phyloP scores from a whole-genome alignment of 2,329 filamentous ascomycete genomes.

The Sclerotinia trifoliorum region DNA sequence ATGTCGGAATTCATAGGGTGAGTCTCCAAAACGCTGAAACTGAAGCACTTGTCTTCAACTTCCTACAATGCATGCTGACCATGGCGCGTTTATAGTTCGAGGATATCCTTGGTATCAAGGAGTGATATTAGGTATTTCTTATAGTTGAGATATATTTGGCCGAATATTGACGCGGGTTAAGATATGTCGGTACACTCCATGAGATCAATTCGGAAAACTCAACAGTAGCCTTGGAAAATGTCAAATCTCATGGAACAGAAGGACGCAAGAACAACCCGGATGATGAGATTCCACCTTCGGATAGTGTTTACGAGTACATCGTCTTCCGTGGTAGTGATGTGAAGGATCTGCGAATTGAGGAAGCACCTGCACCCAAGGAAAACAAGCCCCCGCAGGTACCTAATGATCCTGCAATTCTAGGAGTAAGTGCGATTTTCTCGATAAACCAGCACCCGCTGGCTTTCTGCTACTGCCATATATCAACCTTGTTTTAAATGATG shows the following conservation, averaged over 20 bases:
- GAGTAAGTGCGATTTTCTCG: conserved; percentile 65
- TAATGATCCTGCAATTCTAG: conserved; percentile 93
- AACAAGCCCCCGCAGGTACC: conserved; percentile 76
- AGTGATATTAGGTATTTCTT: conserved; percentile 85
- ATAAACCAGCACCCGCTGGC: conserved; percentile 22
- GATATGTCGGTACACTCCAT: conserved; percentile 93
- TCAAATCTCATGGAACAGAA: conserved; percentile 91
- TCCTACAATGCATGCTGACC: conserved; percentile 31
- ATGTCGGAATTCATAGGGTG: conserved; percentile 62
- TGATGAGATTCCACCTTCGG: conserved; percentile 79
- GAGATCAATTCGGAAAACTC: conserved; percentile 98
- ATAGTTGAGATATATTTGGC: conserved; percentile 11
- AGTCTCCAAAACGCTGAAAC: conserved; percentile 38
- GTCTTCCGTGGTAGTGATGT: conserved; percentile 98
- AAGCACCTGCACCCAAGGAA: conserved; percentile 71
- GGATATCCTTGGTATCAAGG: conserved; percentile 95
- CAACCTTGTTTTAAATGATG: conserved; percentile 63
- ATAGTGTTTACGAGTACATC: conserved; percentile 96
- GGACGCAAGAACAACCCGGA: conserved; percentile 75
- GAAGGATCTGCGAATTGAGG: conserved; percentile 93
- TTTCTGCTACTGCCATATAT: background rate
- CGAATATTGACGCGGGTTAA: conserved; percentile 44
- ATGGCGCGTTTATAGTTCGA: conserved; percentile 58
- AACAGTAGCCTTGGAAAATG: conserved; percentile 95
- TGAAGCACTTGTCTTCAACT: conserved; percentile 12